Conservation (phyloP, 345 rosid species). For the Turnera subulata region DNA sequence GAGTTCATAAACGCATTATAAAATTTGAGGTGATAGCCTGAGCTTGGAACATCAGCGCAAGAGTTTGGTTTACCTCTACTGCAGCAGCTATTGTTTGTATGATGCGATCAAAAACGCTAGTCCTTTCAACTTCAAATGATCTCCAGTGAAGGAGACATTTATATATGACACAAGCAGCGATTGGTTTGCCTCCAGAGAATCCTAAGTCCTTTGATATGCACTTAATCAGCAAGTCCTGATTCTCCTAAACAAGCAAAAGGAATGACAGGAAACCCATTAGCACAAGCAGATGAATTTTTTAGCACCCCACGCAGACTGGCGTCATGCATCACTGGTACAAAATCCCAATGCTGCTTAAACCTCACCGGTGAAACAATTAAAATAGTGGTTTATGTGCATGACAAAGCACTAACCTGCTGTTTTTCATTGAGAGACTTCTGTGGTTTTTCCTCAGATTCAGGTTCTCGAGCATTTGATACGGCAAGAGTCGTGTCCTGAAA, state of each 20-base stretch:
- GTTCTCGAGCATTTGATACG: conserved; percentile 58
- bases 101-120: conserved; percentile 88
- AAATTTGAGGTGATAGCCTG: no score
- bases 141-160: conserved; percentile 98
- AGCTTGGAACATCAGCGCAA: background rate
- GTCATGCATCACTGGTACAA: no score
- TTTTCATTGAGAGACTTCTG: conserved; percentile 93
- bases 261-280: conserved; percentile 5
- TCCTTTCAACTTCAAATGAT: conserved; percentile 97
- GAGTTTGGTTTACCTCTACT: conserved; percentile 49
- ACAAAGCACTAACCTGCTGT: conserved; percentile 66
- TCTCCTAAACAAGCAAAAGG: conserved; percentile 56
- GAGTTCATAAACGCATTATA: no score
- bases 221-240: conserved; percentile 85
- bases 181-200: conserved; percentile 80
- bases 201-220: conserved; percentile 91
- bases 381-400: no score
- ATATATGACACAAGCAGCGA: conserved; percentile 92
- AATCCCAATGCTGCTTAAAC: background rate
- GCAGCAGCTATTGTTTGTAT: conserved; percentile 93
- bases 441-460: conserved; percentile 97
- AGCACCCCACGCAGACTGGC: no score
- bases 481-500: conserved; percentile 62
- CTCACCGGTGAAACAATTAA: no score
- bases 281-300: conserved; percentile 4